Evolutionary conservation across 2,329 filamentous ascomycete species (phyloP), one percentile per base, ranked within the genome.

Genomic region (Hymenoscyphus occultus): DNA sequence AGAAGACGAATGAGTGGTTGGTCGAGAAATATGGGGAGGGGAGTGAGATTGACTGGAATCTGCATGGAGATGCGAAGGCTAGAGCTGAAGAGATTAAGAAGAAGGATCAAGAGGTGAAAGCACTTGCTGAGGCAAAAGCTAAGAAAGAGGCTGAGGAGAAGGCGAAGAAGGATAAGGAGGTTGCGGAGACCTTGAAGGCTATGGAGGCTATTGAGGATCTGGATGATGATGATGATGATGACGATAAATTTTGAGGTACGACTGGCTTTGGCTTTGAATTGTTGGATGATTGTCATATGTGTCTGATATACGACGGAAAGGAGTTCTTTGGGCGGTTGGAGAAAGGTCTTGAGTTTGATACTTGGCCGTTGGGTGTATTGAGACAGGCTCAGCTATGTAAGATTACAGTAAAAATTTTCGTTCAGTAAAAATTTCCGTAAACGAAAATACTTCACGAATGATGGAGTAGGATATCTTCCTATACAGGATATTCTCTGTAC

Each of bases 1-100:
- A 82, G 68, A 86, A 87, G 78, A 86, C 91, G 58, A 96, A 97
- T 74, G 88, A 91, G 72, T 99, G 95, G 95, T 81, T 99, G 28
- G 80, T 84, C 62, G 77, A 83, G 71, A 83, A 90, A 65, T 97
- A 98, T 77, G 95, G 95, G 0, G 80, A 84, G n/a, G 89, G 88
- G 2, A 89, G 86, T 1, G 85, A 87, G 73, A 93, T 99, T 72
- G 90, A 98, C 76, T 99, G 95, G 94, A 88, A 90, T 62, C 57
- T 62, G 51, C 39, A 39, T 39, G 45, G 45, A 3, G 32, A 39
- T 57, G 56, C 56, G 31, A 57, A 57, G 56, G 32, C 31, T 22
- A 57, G 32, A 2, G 28, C 54, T 12, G 54, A 56, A 28, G 32
- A 51, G 19, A 19, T 12, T 10, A 45, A 45, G 42, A 51, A 16